phyloP scores from a whole-genome alignment of 306 rosid genomes.

The Prosopis cineraria region DNA sequence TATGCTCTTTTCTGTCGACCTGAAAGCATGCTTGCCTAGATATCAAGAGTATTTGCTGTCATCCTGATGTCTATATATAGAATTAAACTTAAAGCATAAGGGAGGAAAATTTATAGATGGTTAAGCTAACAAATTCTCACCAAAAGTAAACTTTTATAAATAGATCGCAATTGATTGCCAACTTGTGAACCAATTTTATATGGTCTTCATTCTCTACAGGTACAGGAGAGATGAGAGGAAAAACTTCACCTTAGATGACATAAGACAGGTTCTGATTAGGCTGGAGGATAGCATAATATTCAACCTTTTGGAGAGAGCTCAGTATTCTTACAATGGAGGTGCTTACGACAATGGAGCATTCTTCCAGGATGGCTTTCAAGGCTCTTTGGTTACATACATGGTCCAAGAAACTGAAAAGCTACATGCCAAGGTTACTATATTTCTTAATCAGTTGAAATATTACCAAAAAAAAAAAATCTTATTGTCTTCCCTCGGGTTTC shows the following conservation, averaged over 20 bases:
- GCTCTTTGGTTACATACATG: conserved; percentile 70
- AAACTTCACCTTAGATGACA: conserved; percentile 55
- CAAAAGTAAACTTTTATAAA: too few species aligned
- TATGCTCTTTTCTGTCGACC: too few species aligned
- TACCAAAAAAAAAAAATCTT: too few species aligned
- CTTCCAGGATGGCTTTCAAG: conserved; percentile 49
- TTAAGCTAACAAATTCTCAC: too few species aligned
- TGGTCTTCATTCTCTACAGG: conserved; percentile 37
- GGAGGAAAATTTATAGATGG: not conserved
- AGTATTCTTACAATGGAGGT: conserved; percentile 50
- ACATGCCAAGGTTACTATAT: conserved; percentile 58
- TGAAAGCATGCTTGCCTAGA: too few species aligned
- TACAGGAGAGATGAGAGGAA: conserved; percentile 58
- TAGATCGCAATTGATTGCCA: too few species aligned
- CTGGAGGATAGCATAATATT: conserved; percentile 72
- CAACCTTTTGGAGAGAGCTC: conserved; percentile 70
- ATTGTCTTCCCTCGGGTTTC: too few species aligned
- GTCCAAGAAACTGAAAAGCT: too few species aligned
- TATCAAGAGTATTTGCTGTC: too few species aligned
- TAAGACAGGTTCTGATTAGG: conserved; percentile 58
- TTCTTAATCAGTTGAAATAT: too few species aligned
- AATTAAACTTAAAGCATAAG: too few species aligned
- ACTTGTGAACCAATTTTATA: conserved; percentile 4
- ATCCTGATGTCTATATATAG: too few species aligned
- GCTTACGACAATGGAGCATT: conserved; percentile 59